A percentile compares a stretch with the other conserved stretches of the same genome.
These are phyloP conservation scores for Suillus subalutaceus DNA, from an alignment of 768 basidiomycete species.

Conservation along the genomic window DNA sequence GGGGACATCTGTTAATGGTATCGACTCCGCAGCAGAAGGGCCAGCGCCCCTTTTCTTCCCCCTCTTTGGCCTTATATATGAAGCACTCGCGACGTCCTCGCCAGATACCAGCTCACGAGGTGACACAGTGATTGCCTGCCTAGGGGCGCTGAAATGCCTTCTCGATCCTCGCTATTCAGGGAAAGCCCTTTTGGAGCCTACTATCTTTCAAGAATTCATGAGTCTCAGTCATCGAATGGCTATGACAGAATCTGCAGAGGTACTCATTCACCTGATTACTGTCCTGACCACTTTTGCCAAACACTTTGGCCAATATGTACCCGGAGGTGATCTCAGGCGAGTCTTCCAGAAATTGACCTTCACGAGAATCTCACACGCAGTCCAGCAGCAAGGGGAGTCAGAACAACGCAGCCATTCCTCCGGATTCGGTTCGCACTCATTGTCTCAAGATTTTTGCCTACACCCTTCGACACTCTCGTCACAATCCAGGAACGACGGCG, in stretches of 20 bases:
- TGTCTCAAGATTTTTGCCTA: conserved; percentile 86
- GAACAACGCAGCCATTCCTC: conserved; percentile 41
- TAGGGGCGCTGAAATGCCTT: conserved; percentile 80
- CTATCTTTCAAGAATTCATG: conserved; percentile 88
- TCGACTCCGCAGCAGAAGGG: conserved; percentile 44
- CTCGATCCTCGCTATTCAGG: conserved; percentile 82
- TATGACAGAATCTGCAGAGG: conserved; percentile 76
- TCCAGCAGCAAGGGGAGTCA: conserved; percentile 23
- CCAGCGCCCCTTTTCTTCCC: conserved; percentile 86
- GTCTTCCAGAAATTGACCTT: conserved; percentile 8
- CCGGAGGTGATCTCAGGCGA: conserved; percentile 26
- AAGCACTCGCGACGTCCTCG: conserved; percentile 73
- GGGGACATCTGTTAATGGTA: conserved; percentile 24
- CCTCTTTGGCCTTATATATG: conserved; percentile 92
- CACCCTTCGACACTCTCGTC: conserved; percentile 71
- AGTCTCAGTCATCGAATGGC: conserved; percentile 88
- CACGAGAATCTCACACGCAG: conserved; percentile 5
- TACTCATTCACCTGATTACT: conserved; percentile 75
- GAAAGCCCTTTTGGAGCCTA: conserved; percentile 74
- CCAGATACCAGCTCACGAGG: conserved; percentile 54
- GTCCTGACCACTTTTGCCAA: conserved; percentile 62
- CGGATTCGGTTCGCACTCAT: conserved; percentile 50
- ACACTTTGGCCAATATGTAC: conserved; percentile 33
- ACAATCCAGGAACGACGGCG: conserved; percentile 51
- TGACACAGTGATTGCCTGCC: conserved; percentile 57